phyloP scores from a whole-genome alignment of 129 eudicot genomes.

The Arctium minus region DNA sequence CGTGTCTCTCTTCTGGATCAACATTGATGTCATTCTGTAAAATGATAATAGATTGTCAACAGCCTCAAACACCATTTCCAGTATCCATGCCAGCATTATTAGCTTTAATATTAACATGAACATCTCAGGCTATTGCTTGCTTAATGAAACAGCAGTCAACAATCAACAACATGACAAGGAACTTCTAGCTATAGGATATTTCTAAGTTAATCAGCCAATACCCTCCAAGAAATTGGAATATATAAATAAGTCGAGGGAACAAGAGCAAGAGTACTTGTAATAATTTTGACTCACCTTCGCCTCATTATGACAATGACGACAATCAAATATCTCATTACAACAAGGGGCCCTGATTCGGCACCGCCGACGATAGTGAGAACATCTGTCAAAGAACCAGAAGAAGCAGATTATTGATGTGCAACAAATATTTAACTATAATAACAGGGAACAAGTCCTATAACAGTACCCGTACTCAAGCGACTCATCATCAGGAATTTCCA shows the following conservation, averaged over 20 bases:
- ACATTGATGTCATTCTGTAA: constrained; percentile 60
- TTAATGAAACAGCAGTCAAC: background rate
- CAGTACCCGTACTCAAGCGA: constrained; percentile 62
- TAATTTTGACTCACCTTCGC: constrained; percentile 47
- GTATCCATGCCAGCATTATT: background rate
- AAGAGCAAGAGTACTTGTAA: background rate
- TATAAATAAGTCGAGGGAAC: background rate
- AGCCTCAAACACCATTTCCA: background rate
- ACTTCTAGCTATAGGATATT: background rate
- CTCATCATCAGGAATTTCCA: constrained; percentile 45
- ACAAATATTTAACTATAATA: background rate
- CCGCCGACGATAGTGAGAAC: constrained; percentile 69
- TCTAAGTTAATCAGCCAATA: background rate
- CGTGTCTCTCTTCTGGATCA: constrained; percentile 55
- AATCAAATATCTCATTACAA: constrained; percentile 79
- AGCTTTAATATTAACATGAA: background rate
- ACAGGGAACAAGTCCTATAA: constrained; percentile 3
- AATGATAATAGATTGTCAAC: constrained; percentile 13
- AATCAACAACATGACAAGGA: background rate
- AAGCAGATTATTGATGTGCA: background rate
- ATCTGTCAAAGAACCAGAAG: constrained; percentile 36
- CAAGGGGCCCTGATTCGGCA: constrained; percentile 87
- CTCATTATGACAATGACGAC: constrained; percentile 88
- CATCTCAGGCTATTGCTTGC: background rate
- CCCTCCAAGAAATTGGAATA: background rate